Evolutionary conservation across 495 filamentous ascomycete species (phyloP).

Genomic region (Penicillium waksmanii): DNA sequence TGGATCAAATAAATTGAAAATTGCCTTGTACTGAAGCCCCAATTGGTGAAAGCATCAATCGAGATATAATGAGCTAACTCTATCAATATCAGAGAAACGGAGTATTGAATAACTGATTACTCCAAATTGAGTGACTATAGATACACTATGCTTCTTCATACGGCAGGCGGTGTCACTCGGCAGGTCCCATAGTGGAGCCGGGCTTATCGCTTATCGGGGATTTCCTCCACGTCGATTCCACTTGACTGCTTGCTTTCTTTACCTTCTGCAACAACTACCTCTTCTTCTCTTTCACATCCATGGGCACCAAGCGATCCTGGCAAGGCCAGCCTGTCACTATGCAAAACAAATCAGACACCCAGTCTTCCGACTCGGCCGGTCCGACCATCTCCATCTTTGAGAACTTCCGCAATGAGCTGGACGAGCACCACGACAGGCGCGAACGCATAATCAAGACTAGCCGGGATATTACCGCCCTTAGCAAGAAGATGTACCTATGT

Average conservation of each 20-base stretch:
- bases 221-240: background rate
- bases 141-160: background rate
- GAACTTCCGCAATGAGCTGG: slow-evolving; percentile 81
- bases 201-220: slow-evolving; percentile 1
- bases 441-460: slow-evolving; percentile 87
- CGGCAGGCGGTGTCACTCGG: background rate
- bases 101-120: too few relatives aligned
- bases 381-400: slow-evolving; percentile 78
- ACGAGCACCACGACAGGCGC: slow-evolving; percentile 91
- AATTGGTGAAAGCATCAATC: too few relatives aligned
- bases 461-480: slow-evolving; percentile 86
- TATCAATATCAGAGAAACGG: too few relatives aligned
- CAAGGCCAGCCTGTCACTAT: slow-evolving; percentile 55
- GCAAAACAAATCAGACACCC: slow-evolving; percentile 28
- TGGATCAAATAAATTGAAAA: too few relatives aligned
- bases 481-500: slow-evolving; percentile 85
- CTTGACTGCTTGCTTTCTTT: too few relatives aligned
- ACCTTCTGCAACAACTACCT: too few relatives aligned
- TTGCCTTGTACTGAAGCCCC: too few relatives aligned
- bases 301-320: slow-evolving; percentile 62
- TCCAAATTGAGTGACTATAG: too few relatives aligned
- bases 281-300: slow-evolving; percentile 9
- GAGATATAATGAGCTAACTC: too few relatives aligned
- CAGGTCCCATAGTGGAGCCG: background rate
- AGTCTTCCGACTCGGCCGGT: slow-evolving; percentile 29